Percentiles rank a stretch among this genome's conserved stretches.
Conservation (phyloP, 2,329 filamentous ascomycete genomes). For the Calonectria pteridis region DNA sequence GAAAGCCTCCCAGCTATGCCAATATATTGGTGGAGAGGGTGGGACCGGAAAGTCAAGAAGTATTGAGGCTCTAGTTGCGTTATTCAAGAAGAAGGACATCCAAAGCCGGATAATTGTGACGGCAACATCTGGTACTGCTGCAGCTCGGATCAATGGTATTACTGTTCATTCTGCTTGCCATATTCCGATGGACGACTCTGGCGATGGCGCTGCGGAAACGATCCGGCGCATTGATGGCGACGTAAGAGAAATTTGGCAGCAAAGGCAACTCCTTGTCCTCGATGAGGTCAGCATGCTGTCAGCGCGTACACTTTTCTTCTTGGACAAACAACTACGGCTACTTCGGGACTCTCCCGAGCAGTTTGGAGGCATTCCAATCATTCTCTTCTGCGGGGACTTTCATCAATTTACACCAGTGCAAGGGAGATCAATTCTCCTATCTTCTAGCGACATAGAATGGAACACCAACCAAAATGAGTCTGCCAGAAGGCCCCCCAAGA, state of each 20-base stretch:
- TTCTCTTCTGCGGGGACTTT: not conserved
- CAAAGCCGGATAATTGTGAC: not conserved
- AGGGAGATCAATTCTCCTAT: not conserved
- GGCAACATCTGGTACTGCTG: not conserved
- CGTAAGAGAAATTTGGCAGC: not conserved
- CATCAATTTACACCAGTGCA: not conserved
- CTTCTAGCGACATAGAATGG: not conserved
- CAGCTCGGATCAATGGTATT: not conserved
- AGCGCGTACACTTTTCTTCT: not conserved
- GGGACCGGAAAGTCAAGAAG: not conserved
- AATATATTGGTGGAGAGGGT: not conserved
- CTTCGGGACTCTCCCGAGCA: not conserved
- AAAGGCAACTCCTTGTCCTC: not conserved
- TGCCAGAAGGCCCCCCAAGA: not conserved
- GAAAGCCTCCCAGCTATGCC: not conserved
- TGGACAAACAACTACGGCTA: not conserved
- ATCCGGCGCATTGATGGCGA: not conserved
- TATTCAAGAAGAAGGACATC: not conserved
- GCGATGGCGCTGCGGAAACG: not conserved
- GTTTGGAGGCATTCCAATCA: not conserved
- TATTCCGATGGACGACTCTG: not conserved
- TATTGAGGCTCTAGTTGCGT: not conserved
- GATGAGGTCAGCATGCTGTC: not conserved
- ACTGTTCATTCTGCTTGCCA: not conserved
- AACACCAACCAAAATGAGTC: not conserved